A percentile compares a stretch with the other conserved stretches of the same genome.
Conservation (phyloP, 306 rosid species). For the Gastrolobium villosum region DNA sequence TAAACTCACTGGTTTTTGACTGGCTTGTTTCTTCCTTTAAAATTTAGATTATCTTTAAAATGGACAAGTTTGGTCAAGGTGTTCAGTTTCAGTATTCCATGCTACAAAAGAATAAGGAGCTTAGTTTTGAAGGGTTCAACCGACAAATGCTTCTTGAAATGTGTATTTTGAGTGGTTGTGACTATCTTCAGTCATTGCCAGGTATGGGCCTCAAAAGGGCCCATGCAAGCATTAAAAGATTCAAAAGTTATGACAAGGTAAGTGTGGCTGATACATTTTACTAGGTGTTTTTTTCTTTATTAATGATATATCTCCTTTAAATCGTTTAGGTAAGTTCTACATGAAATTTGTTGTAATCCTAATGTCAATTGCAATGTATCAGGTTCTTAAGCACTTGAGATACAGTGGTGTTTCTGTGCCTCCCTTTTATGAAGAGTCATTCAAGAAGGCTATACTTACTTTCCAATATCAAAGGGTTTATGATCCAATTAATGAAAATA, state of each 20-base stretch:
- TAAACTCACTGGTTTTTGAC: conserved; percentile 25
- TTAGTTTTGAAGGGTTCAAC: conserved; percentile 83
- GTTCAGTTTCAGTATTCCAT: conserved; percentile 76
- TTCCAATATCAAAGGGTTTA: conserved; percentile 90
- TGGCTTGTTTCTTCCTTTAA: conserved; percentile 46
- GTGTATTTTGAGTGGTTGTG: conserved; percentile 98
- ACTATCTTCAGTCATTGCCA: conserved; percentile 90
- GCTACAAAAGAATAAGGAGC: conserved; percentile 83
- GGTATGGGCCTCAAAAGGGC: conserved; percentile 99
- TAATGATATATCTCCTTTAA: neutral
- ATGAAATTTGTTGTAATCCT: conserved; percentile 41
- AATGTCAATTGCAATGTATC: conserved; percentile 48
- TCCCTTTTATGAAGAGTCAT: conserved; percentile 82
- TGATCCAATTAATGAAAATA: conserved; percentile 72
- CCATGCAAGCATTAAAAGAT: conserved; percentile 77
- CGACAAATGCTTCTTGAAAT: conserved; percentile 92
- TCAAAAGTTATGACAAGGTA: conserved; percentile 86
- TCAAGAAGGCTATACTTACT: conserved; percentile 86
- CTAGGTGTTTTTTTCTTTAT: neutral
- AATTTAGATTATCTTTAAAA: conserved; percentile 89
- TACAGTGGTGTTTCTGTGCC: conserved; percentile 84
- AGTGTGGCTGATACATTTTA: conserved; percentile 31
- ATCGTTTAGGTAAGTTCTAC: neutral
- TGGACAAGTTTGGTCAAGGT: conserved; percentile 97
- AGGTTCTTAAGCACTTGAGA: conserved; percentile 90